Evolutionary conservation across 257 asterid genomes (phyloP).

Genomic region (Sherardia arvensis): DNA sequence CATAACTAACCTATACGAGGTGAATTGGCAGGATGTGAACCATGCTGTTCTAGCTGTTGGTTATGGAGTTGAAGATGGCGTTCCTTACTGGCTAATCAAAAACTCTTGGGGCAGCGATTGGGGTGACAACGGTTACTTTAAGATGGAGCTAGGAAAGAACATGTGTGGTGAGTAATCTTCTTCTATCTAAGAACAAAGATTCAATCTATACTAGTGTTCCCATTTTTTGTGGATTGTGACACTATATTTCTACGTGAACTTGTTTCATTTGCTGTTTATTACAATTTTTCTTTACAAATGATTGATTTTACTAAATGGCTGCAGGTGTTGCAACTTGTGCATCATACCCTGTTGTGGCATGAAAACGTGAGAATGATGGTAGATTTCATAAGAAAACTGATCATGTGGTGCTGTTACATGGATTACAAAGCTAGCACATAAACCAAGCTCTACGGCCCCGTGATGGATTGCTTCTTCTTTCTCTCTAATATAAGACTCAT

Average conservation of each 20-base stretch:
- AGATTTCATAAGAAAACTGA: neutral
- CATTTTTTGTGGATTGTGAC: neutral
- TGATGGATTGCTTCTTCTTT: neutral
- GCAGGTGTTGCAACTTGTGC: constrained; percentile 76
- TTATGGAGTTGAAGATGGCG: constrained; percentile 70
- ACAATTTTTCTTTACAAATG: neutral
- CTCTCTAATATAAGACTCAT: neutral
- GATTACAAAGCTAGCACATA: neutral
- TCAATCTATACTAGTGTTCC: neutral
- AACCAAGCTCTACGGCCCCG: neutral
- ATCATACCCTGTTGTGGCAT: constrained; percentile 55
- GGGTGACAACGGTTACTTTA: constrained; percentile 90
- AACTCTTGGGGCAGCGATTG: constrained; percentile 95
- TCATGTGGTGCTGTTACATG: neutral
- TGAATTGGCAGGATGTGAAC: constrained; percentile 65
- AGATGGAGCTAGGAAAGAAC: constrained; percentile 96
- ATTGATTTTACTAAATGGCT: neutral
- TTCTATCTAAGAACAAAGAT: neutral
- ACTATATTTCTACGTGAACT: neutral
- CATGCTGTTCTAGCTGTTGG: constrained; percentile 98
- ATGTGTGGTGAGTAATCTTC: constrained; percentile 67
- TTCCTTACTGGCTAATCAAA: constrained; percentile 87
- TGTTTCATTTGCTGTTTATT: neutral
- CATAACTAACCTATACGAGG: neutral
- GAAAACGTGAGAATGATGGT: neutral